These are phyloP conservation scores for Tylopilus sp. DNA, from an alignment of 1,284 basidiomycete genomes.

Conservation along the genomic window DNA sequence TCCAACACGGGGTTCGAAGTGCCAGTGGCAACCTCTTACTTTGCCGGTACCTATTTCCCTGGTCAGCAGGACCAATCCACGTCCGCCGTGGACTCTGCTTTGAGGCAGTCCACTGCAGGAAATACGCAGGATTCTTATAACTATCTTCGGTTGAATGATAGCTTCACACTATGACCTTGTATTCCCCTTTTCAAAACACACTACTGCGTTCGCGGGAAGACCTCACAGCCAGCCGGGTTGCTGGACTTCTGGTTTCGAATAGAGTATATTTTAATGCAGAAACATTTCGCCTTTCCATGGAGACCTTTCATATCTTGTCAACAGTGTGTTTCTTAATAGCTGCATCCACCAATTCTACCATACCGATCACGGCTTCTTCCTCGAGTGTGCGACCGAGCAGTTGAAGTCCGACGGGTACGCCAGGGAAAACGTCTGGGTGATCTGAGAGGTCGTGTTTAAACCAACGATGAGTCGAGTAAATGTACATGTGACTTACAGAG, in stretches of 20 bases:
- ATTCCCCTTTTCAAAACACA: neutral
- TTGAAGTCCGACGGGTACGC: conserved; percentile 72
- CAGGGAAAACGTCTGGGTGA: conserved; percentile 54
- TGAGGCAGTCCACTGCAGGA: neutral
- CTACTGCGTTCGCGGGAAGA: neutral
- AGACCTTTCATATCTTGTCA: neutral
- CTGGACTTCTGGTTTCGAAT: neutral
- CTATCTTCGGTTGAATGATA: neutral
- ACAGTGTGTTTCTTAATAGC: conserved; percentile 31
- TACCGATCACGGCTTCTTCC: conserved; percentile 71
- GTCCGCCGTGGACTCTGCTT: neutral
- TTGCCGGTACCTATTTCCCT: neutral
- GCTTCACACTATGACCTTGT: no score
- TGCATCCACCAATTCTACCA: conserved; percentile 58
- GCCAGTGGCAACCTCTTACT: neutral
- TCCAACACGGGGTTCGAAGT: neutral
- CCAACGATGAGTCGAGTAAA: neutral
- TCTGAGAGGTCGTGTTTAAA: conserved; percentile 40
- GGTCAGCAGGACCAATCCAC: conserved; percentile 8
- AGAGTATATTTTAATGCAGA: no score
- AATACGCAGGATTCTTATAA: neutral
- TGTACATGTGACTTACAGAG: conserved; percentile 47
- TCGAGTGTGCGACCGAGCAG: conserved; percentile 66
- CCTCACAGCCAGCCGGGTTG: neutral
- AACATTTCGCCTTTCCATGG: neutral